Evolutionary conservation across 2,329 filamentous ascomycete species (phyloP), one percentile per base, ranked within the genome.

Genomic region (Ambrosiella beaveri): DNA sequence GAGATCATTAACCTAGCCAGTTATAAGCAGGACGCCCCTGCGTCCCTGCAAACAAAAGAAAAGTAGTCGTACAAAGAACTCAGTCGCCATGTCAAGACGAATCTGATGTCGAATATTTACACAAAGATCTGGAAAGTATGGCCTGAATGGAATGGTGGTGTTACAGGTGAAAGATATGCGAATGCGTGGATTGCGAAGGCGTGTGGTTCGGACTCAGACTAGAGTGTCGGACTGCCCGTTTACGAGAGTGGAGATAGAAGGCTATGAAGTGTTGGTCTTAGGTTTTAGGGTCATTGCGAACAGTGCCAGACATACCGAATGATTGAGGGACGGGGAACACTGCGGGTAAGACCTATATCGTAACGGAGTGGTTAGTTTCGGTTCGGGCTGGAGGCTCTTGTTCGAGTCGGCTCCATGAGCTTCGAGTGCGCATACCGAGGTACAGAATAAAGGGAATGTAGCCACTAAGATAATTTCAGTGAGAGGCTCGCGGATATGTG

Each of bases 371-470:
- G 35, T 71, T 41, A 13, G 35, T 9, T 59, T 50, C 17, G 54
- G 39, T 59, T 36, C 27, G 15, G 51, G 17, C 13, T 6, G 13
- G 9, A n/a, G 36, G 51, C 27, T 15, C 7, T 53, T 57, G 41
- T 37, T 17, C 1, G 35, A 37, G 41, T 60, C 37, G 50, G 27
- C 7, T n/a, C 40, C 27, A 27, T 17, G 51, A 57, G 7, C 57
- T 36, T 55, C 47, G 61, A 73, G 58, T 57, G 37, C 56, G 59
- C 70, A 67, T 83, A 93, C 88, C 93, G 66, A 98, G 85, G 73
- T 97, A 98, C 71, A 98, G 80, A 70, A 98, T 94, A 71, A 98
- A 73, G 66, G 93, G 93, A 60, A 98, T 81, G 73, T 97, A 98
- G 71, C 93, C 93, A 77, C 88, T 94, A 66, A 2, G 19, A 17